Evolutionary conservation across 768 basidiomycete genomes (phyloP), one percentile per base, ranked within the genome.

Genomic region (Paxillus rubicundulus): DNA sequence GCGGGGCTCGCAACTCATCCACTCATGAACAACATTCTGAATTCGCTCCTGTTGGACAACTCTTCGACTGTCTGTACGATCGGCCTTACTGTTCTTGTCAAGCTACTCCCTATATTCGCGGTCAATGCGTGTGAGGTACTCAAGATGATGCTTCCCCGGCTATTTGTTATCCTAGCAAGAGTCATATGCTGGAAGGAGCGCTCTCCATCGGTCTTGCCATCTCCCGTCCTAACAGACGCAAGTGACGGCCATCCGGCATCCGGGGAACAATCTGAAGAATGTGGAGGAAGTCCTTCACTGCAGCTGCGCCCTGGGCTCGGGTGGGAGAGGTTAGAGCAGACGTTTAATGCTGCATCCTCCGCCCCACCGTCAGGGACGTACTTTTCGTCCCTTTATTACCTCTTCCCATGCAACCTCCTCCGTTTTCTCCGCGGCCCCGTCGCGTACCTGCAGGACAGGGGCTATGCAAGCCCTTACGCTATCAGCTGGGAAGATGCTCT

Each of bases 341-440:
- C 82, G 1, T 83, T 88, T 63, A 73, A 78, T 56, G 72, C 77
- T 9, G 74, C 74, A 1, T 77, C 82, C 13, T 69, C 74, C 27
- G 71, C 81, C 2, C 87, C 89, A 16, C 79, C 82, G 4, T 77
- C 83, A 14, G 77, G 82, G 17, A 77, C 74, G 40, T 89, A 82
- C 62, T 93, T 93, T 71, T 85, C 86, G 2, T 78, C 79, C 41
- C 74, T 97, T 55, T 96, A 95, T 71, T 94, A 92, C 61, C 81
- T 94, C 44, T 97, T 91, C 73, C 94, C 94, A 1, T 89, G 86
- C 70, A 97, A 95, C 72, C 77, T 89, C 38, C 74, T 96, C 52
- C 80, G 79, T 49, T 97, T 97, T 68, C 69, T 94, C 48, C 82
- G 84, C 47, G 73, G 77, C 45, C 90, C 94, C 1, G 75, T 77